Percentiles rank a stretch among this genome's conserved stretches.
These are phyloP conservation scores for Coemansia sp. DNA, from an alignment of 192 early-diverging fungal species.

Conservation along the genomic window DNA sequence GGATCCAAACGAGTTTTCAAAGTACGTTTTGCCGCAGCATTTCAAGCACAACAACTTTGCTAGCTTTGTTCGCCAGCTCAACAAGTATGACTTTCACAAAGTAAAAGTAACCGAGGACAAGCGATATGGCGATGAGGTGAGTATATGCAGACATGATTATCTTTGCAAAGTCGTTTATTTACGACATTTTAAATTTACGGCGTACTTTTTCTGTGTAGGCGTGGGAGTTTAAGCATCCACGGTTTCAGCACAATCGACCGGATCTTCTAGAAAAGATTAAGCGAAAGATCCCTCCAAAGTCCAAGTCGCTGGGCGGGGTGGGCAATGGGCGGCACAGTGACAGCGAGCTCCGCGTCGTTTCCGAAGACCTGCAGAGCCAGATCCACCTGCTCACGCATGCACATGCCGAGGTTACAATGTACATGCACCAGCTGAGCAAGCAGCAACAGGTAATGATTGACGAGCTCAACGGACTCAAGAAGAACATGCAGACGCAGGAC, in stretches of 20 bases:
- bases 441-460: conserved; percentile 53
- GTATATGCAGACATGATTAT: neutral
- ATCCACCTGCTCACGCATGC: conserved; percentile 52
- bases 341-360: conserved; percentile 37
- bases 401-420: conserved; percentile 54
- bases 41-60: conserved; percentile 93
- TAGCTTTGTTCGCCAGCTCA: conserved; percentile 86
- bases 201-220: conserved; percentile 51
- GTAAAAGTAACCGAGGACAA: conserved; percentile 55
- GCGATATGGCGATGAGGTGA: conserved; percentile 53
- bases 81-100: conserved; percentile 85
- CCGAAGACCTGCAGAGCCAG: conserved; percentile 51
- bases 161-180: neutral
- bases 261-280: conserved; percentile 69
- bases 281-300: conserved; percentile 61
- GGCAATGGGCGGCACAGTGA: conserved; percentile 37
- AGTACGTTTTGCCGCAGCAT: conserved; percentile 73
- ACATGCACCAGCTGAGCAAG: conserved; percentile 54
- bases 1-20: conserved; percentile 80
- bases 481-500: conserved; percentile 55
- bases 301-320: conserved; percentile 45
- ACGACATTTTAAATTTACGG: neutral
- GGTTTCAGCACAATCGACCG: conserved; percentile 71
- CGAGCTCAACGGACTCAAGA: conserved; percentile 51
- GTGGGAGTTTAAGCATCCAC: conserved; percentile 87